A percentile compares a stretch with the other conserved stretches of the same genome.
Conservation (phyloP, 192 early-diverging fungal species). For the Backusella parvicylindrica region DNA sequence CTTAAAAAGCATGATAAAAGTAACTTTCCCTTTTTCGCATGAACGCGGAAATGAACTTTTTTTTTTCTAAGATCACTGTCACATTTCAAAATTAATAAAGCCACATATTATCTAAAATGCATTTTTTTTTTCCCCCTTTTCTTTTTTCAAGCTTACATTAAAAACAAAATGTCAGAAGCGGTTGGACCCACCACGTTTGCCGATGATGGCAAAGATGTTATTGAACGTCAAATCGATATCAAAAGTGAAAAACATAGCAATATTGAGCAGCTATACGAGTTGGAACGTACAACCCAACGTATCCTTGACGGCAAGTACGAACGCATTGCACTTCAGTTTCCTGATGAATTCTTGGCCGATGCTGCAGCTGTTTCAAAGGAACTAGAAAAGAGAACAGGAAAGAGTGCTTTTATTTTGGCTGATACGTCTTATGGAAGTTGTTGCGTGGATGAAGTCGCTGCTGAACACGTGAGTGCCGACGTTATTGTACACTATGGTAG, state of each 20-base stretch:
- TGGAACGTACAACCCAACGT: conserved; percentile 56
- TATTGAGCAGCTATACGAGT: conserved; percentile 54
- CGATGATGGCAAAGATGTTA: conserved; percentile 66
- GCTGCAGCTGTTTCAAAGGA: conserved; percentile 58
- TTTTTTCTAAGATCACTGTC: not conserved
- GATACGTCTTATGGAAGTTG: conserved; percentile 98
- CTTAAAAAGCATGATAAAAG: too few relatives aligned
- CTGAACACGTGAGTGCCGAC: conserved; percentile 82
- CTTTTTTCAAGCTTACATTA: not conserved
- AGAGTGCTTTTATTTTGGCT: conserved; percentile 74
- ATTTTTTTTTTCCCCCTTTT: not conserved
- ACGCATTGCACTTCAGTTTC: conserved; percentile 87
- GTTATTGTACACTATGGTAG: conserved; percentile 95
- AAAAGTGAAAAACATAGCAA: conserved; percentile 33
- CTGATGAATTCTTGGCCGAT: conserved; percentile 78
- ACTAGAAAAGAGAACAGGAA: conserved; percentile 47
- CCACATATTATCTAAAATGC: not conserved
- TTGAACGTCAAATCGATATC: conserved; percentile 49
- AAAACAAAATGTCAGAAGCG: conserved; percentile 4
- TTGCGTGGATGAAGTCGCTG: conserved; percentile 97
- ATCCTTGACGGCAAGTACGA: conserved; percentile 46
- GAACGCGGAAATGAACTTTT: not conserved
- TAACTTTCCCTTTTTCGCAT: not conserved
- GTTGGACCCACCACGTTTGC: conserved; percentile 58
- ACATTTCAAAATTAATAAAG: not conserved